These are phyloP conservation scores for Stagonosporopsis chrysanthemi DNA, from an alignment of 2,329 filamentous ascomycete genomes.

Conservation along the genomic window DNA sequence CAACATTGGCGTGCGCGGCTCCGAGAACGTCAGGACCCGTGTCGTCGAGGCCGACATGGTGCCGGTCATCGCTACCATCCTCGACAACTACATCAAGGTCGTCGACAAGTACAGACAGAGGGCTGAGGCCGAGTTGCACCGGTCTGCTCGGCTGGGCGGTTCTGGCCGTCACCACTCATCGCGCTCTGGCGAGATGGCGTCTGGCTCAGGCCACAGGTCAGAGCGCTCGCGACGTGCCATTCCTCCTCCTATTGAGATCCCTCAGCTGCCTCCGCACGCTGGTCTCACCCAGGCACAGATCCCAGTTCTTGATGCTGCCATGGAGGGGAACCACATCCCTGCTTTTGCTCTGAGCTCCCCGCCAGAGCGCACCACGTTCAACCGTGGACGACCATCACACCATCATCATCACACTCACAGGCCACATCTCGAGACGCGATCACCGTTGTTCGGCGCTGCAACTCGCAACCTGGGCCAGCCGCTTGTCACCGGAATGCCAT, in stretches of 20 bases:
- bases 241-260: conserved; percentile 85
- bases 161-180: conserved; percentile 52
- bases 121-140: conserved; percentile 79
- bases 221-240: conserved; percentile 72
- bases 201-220: conserved; percentile 44
- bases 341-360: conserved; percentile 73
- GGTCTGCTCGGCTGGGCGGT: conserved; percentile 56
- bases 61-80: conserved; percentile 95
- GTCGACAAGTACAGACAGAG: conserved; percentile 90
- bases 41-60: conserved; percentile 99
- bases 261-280: conserved; percentile 55
- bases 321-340: conserved; percentile 69
- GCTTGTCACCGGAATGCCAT: conserved; percentile 70
- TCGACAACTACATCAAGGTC: conserved; percentile 98
- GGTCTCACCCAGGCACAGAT: conserved; percentile 47
- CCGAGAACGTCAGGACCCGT: conserved; percentile 89
- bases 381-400: conserved; percentile 63
- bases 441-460: conserved; percentile 40
- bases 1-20: conserved; percentile 96
- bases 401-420: conserved; percentile 55
- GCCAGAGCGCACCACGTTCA: conserved; percentile 72
- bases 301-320: conserved; percentile 56
- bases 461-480: conserved; percentile 66
- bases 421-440: conserved; percentile 53
- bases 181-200: conserved; percentile 48